These are phyloP conservation scores for Ceratocystis papillata DNA, from an alignment of 2,329 filamentous ascomycete genomes.

Conservation along the genomic window DNA sequence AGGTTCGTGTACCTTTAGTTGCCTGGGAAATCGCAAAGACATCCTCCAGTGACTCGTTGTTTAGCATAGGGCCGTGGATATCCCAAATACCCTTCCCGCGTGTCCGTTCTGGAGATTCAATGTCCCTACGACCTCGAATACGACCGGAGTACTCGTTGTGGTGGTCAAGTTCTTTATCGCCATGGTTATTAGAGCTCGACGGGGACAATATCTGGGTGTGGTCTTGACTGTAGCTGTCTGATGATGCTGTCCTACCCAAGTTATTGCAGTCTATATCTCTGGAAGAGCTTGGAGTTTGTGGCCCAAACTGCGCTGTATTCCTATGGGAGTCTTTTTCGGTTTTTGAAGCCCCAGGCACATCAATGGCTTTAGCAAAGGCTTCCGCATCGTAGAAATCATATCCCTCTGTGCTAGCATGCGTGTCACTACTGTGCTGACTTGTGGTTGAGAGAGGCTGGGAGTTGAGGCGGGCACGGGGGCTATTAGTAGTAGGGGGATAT, in stretches of 20 bases:
- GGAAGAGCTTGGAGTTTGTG: conserved; percentile 11
- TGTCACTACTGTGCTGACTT: conserved; percentile 40
- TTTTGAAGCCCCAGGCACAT: conserved; percentile 35
- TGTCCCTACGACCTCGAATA: conserved; percentile 33
- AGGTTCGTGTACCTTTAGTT: not conserved
- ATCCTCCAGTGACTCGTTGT: conserved; percentile 11
- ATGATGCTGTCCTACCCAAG: conserved; percentile 10
- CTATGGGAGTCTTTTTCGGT: conserved; percentile 7
- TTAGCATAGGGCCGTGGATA: conserved; percentile 5
- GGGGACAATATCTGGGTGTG: conserved; percentile 1
- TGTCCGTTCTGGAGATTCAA: conserved; percentile 5
- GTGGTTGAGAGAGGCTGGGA: conserved; percentile 42
- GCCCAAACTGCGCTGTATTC: conserved; percentile 3
- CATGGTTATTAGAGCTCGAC: not conserved
- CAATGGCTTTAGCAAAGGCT: conserved; percentile 42
- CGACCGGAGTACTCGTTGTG: conserved; percentile 38
- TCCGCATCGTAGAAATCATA: conserved; percentile 57
- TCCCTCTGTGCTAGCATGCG: conserved; percentile 45
- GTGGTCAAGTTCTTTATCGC: conserved; percentile 28
- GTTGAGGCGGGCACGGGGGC: conserved; percentile 38
- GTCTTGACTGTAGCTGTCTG: conserved; percentile 10
- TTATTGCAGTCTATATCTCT: conserved; percentile 7
- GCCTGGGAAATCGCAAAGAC: conserved; percentile 5
- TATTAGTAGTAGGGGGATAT: conserved; percentile 32
- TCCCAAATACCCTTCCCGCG: conserved; percentile 12